Conservation (phyloP, 108 stramenopile species). For the Cyclotella cryptica region DNA sequence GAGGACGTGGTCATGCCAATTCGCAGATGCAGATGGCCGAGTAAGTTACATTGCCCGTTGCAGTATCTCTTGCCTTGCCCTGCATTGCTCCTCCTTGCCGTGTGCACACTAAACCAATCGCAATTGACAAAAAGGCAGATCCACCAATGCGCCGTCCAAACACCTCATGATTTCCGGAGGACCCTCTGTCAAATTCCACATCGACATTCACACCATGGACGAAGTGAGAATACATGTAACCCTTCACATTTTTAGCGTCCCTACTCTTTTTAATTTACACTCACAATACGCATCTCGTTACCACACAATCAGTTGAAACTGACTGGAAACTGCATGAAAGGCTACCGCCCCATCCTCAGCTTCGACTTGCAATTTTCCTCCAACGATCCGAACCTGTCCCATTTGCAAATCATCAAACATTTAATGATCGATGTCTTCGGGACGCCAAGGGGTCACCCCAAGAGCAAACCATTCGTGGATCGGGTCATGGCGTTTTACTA, state of each 20-base stretch:
- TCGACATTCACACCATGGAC: slow-evolving; percentile 99
- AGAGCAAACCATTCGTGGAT: slow-evolving; percentile 99
- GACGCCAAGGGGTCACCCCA: slow-evolving; percentile 97
- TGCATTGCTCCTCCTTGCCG: too few species aligned
- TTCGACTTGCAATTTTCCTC: slow-evolving; percentile 88
- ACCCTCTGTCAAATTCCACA: slow-evolving; percentile 94
- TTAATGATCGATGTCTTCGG: slow-evolving; percentile 97
- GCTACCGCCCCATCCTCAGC: slow-evolving; percentile 94
- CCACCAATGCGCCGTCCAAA: neutral
- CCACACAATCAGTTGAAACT: slow-evolving; percentile 64
- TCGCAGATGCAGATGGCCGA: neutral
- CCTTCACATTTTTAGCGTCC: neutral
- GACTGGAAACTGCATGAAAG: slow-evolving; percentile 97
- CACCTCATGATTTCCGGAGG: slow-evolving; percentile 71
- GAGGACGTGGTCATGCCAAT: slow-evolving; percentile 61
- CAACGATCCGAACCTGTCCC: slow-evolving; percentile 35
- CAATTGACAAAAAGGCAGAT: neutral
- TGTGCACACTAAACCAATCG: too few species aligned
- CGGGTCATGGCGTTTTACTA: slow-evolving; percentile 96
- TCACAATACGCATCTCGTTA: neutral
- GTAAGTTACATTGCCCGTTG: too few species aligned
- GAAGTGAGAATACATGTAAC: slow-evolving; percentile 51
- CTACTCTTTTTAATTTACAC: neutral
- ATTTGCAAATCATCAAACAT: slow-evolving; percentile 89
- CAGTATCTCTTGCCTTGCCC: too few species aligned